Evolutionary conservation across 345 rosid species (phyloP).

Genomic region (Populus alba): DNA sequence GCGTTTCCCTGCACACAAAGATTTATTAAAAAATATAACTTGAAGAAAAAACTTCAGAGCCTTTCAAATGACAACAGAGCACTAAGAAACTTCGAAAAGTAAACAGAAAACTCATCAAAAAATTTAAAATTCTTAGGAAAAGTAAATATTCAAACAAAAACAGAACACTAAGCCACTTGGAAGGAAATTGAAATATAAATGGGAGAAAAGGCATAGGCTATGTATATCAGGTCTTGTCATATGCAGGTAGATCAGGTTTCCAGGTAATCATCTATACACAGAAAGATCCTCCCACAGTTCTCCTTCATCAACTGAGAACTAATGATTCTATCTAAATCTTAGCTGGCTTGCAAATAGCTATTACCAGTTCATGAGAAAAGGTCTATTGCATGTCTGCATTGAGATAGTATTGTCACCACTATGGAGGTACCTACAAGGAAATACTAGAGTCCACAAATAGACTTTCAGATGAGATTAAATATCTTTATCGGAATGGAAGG

Average conservation of each 20-base stretch:
- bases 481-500: neutral
- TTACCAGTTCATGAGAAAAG: neutral
- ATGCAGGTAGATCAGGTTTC: neutral
- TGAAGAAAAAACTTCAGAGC: neutral
- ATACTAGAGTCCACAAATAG: neutral
- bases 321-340: neutral
- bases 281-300: neutral
- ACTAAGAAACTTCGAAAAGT: neutral
- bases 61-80: neutral
- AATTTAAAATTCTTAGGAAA: neutral
- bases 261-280: neutral
- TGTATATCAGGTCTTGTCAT: neutral
- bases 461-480: neutral
- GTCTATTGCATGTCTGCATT: neutral
- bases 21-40: conserved; percentile 6
- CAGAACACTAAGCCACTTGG: neutral
- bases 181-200: neutral
- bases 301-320: neutral
- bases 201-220: neutral
- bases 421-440: neutral
- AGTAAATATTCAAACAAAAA: neutral
- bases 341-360: neutral
- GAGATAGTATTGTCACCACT: neutral
- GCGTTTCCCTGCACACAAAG: conserved; percentile 77
- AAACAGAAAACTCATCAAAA: neutral